phyloP scores from a whole-genome alignment of 306 rosid genomes.

The Neltuma alba region DNA sequence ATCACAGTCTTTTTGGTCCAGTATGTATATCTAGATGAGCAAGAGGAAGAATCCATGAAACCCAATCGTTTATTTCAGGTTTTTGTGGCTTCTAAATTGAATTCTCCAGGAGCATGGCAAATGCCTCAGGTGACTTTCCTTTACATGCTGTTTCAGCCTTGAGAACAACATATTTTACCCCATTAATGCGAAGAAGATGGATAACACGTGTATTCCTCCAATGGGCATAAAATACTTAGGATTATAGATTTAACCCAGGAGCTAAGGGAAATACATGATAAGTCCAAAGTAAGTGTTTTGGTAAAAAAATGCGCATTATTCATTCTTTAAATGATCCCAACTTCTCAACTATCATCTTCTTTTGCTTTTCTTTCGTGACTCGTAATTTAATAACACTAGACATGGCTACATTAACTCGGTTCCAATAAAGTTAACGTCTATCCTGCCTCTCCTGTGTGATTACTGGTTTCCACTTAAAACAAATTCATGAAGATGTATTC shows the following conservation, averaged over 20 bases:
- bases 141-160: not conserved
- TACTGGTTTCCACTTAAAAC: not conserved
- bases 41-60: conserved; percentile 8
- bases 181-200: not conserved
- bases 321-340: not conserved
- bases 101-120: conserved; percentile 99
- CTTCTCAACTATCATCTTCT: not conserved
- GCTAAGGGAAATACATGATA: not conserved
- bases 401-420: not conserved
- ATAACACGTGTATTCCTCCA: not conserved
- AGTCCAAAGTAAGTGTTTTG: not conserved
- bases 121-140: conserved; percentile 92
- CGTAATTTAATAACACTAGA: not conserved
- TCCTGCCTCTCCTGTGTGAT: not conserved
- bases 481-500: not conserved
- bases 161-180: not conserved
- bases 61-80: conserved; percentile 50
- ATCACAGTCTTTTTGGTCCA: not conserved
- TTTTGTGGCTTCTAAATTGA: conserved; percentile 91
- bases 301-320: not conserved
- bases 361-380: not conserved
- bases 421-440: not conserved
- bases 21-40: conserved; percentile 4
- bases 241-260: not conserved
- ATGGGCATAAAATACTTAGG: not conserved